These are phyloP conservation scores for Sherardia arvensis DNA, from an alignment of 257 asterid species.

Conservation along the genomic window DNA sequence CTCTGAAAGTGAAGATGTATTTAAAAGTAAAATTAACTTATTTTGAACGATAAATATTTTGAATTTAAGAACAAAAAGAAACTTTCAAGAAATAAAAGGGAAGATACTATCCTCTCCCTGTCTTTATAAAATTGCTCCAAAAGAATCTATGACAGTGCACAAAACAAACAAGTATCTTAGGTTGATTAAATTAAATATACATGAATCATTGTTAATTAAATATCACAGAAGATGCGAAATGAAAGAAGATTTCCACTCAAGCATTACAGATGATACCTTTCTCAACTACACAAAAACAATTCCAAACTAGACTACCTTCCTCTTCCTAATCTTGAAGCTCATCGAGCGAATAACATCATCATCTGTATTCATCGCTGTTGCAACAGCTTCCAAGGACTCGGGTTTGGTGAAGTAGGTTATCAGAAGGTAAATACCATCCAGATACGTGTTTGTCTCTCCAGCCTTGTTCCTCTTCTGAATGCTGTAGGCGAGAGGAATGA, in stretches of 20 bases:
- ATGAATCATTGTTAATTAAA: not conserved
- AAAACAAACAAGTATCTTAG: not conserved
- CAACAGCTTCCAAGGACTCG: conserved; percentile 43
- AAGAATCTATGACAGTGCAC: not conserved
- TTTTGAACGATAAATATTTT: too few relatives aligned
- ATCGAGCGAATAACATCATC: conserved; percentile 71
- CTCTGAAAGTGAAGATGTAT: too few relatives aligned
- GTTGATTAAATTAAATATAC: conserved; percentile 1
- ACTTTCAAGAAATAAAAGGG: conserved; percentile 1
- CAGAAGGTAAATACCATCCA: conserved; percentile 90
- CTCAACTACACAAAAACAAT: conserved; percentile 8
- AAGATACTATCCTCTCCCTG: not conserved
- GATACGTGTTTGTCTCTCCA: conserved; percentile 82
- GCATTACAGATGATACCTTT: conserved; percentile 12
- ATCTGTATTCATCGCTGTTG: conserved; percentile 43
- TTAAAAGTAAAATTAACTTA: too few relatives aligned
- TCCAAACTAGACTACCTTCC: conserved; percentile 27
- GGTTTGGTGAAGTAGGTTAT: conserved; percentile 94
- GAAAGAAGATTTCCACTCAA: not conserved
- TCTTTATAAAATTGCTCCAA: not conserved
- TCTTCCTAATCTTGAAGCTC: conserved; percentile 76
- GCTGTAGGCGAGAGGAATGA: conserved; percentile 84
- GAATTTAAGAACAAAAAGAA: not conserved
- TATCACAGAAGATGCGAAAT: not conserved
- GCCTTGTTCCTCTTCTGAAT: conserved; percentile 76